Evolutionary conservation across 129 eudicot genomes (phyloP).

Genomic region (Heracleum sosnowskyi): DNA sequence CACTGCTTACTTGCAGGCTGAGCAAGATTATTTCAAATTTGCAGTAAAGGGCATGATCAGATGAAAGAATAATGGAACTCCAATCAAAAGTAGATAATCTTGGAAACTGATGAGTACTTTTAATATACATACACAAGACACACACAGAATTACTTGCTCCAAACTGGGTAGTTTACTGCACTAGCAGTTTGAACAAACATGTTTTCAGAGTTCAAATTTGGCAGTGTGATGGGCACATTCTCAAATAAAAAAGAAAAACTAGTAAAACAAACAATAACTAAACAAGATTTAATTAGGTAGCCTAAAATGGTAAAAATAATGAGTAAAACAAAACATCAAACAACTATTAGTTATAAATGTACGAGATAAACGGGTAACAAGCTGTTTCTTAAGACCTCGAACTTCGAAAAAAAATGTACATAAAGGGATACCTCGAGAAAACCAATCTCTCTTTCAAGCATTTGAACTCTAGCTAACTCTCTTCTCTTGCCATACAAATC

Average conservation of each 20-base stretch:
- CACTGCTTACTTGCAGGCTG: neutral
- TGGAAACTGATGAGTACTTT: neutral
- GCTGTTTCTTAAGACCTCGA: too few species aligned
- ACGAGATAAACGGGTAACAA: too few species aligned
- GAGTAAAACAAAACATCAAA: constrained; percentile 6
- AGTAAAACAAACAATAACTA: neutral
- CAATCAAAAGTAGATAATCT: neutral
- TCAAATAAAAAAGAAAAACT: neutral
- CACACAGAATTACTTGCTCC: neutral
- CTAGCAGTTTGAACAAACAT: neutral
- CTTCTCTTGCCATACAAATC: constrained; percentile 77
- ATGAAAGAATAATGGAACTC: neutral
- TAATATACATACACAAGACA: neutral
- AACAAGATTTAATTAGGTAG: neutral
- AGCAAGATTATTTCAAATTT: neutral
- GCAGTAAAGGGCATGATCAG: neutral
- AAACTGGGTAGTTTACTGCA: neutral
- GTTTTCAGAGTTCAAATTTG: constrained; percentile 1
- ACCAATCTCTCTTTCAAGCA: constrained; percentile 73
- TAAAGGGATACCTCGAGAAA: constrained; percentile 86
- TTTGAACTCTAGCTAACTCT: constrained; percentile 65
- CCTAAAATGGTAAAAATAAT: neutral
- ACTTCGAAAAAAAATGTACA: neutral
- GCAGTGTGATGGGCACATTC: constrained; percentile 7
- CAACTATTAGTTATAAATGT: neutral